Conservation (phyloP, 2,329 filamentous ascomycete species). For the Teratosphaeria destructans region DNA sequence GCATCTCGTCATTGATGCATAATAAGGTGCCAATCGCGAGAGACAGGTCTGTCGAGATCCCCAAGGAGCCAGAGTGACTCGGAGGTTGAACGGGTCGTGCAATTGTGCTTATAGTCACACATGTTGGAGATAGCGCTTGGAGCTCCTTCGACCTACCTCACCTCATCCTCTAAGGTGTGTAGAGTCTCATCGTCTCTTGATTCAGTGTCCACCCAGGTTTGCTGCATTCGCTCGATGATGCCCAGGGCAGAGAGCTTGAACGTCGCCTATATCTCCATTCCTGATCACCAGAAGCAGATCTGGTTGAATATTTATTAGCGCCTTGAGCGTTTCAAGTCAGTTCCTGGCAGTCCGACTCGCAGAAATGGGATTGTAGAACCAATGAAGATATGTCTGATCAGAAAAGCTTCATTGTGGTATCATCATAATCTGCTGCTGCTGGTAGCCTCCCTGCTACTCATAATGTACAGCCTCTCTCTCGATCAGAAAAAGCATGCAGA, state of each 20-base stretch:
- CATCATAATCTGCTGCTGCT: constrained; percentile 9
- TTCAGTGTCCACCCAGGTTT: not conserved
- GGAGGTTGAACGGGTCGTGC: not conserved
- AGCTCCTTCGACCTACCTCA: not conserved
- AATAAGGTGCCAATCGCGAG: too few species aligned
- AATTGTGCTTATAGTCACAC: not conserved
- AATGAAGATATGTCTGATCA: constrained; percentile 4
- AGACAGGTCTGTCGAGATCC: too few species aligned
- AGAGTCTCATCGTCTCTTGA: not conserved
- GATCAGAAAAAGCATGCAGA: constrained; percentile 5
- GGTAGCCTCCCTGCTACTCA: constrained; percentile 4
- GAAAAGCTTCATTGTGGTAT: constrained; percentile 11
- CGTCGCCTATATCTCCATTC: too few species aligned
- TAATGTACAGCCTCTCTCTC: constrained; percentile 10
- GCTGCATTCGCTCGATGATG: too few species aligned
- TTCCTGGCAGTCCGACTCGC: not conserved
- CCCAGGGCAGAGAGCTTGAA: too few species aligned
- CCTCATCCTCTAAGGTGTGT: not conserved
- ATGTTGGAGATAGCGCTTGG: not conserved
- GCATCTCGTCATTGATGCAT: too few species aligned
- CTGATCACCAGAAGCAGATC: too few species aligned
- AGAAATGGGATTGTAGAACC: not conserved
- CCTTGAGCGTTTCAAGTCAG: not conserved
- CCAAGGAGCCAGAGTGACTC: not conserved
- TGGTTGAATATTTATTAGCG: not conserved